A percentile compares a stretch with the other conserved stretches of the same genome.
Evolutionary conservation across 441 rosid genomes (phyloP).

Genomic region (Gossypium schwendimanii): DNA sequence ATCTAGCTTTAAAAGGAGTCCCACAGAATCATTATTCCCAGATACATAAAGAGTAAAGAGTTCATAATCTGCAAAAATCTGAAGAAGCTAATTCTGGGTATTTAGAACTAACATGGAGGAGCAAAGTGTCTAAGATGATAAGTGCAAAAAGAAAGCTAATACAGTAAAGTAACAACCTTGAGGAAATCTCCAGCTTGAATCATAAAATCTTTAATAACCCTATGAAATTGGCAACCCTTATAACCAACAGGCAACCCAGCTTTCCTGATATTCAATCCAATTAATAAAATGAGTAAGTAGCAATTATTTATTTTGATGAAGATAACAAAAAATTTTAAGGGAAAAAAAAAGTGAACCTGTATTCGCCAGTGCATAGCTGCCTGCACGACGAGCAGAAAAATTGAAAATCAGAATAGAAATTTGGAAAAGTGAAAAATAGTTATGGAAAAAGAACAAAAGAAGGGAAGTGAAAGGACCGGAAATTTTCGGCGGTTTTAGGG

Average conservation of each 20-base stretch:
- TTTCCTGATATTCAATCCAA: slow-evolving; percentile 46
- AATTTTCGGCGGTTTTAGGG: slow-evolving; percentile 91
- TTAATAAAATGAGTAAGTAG: neutral
- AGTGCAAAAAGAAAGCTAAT: neutral
- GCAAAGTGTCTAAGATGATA: neutral
- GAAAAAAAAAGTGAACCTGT: slow-evolving; percentile 39
- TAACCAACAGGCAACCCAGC: slow-evolving; percentile 86
- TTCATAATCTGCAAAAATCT: neutral
- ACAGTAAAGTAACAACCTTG: slow-evolving; percentile 39
- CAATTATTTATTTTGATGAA: neutral
- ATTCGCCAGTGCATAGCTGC: slow-evolving; percentile 96
- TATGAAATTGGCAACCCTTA: slow-evolving; percentile 86
- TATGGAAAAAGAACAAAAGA: neutral
- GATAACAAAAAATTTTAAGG: neutral
- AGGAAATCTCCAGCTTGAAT: slow-evolving; percentile 92
- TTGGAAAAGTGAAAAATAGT: neutral
- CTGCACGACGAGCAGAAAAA: slow-evolving; percentile 28
- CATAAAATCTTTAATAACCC: slow-evolving; percentile 95
- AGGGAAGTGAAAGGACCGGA: slow-evolving; percentile 35
- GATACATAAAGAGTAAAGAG: neutral
- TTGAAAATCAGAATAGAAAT: neutral
- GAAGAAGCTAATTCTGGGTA: neutral
- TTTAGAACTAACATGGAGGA: neutral
- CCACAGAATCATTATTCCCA: neutral
- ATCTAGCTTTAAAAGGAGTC: no score